Evolutionary conservation across 768 basidiomycete genomes (phyloP).

Genomic region (Wakefieldia striispora): DNA sequence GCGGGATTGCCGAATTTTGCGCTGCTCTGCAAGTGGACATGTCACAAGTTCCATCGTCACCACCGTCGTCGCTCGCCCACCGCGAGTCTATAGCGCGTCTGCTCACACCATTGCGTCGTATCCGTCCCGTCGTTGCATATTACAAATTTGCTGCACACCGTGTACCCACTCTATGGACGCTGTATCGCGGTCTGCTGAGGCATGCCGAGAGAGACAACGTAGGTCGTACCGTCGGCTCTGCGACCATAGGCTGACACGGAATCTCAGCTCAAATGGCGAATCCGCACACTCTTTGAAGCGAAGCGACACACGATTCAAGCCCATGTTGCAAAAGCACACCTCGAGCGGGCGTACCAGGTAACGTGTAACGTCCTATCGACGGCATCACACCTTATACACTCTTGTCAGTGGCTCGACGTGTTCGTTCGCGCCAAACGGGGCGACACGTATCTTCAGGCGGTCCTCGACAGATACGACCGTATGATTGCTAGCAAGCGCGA

Average conservation of each 20-base stretch:
- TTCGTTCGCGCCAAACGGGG: constrained; percentile 56
- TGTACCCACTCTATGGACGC: constrained; percentile 70
- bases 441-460: constrained; percentile 41
- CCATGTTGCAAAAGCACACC: constrained; percentile 41
- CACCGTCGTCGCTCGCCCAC: constrained; percentile 40
- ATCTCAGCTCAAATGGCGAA: constrained; percentile 54
- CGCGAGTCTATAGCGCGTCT: constrained; percentile 51
- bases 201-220: constrained; percentile 57
- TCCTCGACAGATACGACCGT: constrained; percentile 57
- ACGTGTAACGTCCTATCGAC: constrained; percentile 10
- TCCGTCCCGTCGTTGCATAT: constrained; percentile 63
- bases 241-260: neutral
- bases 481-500: constrained; percentile 52
- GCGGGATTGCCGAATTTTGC: no score
- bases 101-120: constrained; percentile 56
- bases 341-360: constrained; percentile 59
- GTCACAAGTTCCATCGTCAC: constrained; percentile 9
- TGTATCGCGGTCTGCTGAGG: constrained; percentile 70
- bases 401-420: constrained; percentile 49
- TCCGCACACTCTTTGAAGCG: constrained; percentile 52
- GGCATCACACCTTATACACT: neutral
- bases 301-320: constrained; percentile 56
- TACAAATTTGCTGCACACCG: constrained; percentile 70
- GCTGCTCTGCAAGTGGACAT: no score
- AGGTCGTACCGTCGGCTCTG: constrained; percentile 16